Conservation (phyloP, 305 asterid species). For the Solanum hybrid region DNA sequence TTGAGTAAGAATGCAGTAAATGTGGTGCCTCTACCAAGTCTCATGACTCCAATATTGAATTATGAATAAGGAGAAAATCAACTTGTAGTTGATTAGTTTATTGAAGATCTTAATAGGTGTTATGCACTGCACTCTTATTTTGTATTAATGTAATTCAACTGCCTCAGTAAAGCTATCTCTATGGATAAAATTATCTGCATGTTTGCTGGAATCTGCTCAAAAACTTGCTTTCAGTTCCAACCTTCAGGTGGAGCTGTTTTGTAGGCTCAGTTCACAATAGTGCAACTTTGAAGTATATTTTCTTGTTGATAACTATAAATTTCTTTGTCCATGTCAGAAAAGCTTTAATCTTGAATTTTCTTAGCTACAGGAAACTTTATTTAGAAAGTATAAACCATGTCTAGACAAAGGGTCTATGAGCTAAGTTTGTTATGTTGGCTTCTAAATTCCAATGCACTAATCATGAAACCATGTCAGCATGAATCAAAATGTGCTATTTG, state of each 20-base stretch:
- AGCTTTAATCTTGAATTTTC: neutral
- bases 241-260: neutral
- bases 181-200: neutral
- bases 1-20: neutral
- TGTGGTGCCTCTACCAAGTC: slow-evolving; percentile 7
- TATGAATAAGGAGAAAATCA: neutral
- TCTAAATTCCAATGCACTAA: neutral
- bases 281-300: neutral
- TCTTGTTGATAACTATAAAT: neutral
- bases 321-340: neutral
- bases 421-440: neutral
- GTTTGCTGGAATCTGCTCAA: neutral
- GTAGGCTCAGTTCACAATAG: neutral
- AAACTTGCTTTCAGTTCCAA: neutral
- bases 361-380: neutral
- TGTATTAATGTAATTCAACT: neutral
- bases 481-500: neutral
- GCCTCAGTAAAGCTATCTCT: neutral
- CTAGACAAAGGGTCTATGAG: neutral
- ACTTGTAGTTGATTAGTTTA: neutral
- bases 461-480: neutral
- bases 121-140: neutral
- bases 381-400: neutral
- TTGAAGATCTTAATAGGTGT: neutral
- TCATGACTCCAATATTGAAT: neutral